Conservation (phyloP, 306 rosid genomes). For the Dicorynia guianensis region DNA sequence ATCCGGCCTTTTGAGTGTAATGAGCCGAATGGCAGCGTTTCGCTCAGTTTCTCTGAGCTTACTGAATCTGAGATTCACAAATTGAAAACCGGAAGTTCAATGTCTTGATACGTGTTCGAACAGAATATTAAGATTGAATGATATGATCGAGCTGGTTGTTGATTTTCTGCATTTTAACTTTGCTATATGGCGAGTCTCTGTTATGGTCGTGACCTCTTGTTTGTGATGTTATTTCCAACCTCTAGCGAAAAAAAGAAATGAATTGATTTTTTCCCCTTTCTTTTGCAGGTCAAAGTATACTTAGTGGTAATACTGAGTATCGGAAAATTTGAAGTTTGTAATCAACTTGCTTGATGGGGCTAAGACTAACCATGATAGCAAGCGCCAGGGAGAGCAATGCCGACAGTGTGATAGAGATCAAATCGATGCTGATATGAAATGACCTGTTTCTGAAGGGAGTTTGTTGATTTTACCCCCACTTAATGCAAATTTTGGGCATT, state of each 20-base stretch:
- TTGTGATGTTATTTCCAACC: not conserved
- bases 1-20: slow-evolving; percentile 14
- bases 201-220: not conserved
- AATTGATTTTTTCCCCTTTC: slow-evolving; percentile 28
- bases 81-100: slow-evolving; percentile 20
- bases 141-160: not conserved
- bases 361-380: slow-evolving; percentile 20
- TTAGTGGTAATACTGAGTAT: slow-evolving; percentile 25
- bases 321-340: slow-evolving; percentile 32
- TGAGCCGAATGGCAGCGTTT: slow-evolving; percentile 30
- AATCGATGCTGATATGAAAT: slow-evolving; percentile 40
- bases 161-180: not conserved
- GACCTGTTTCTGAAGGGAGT: slow-evolving; percentile 52
- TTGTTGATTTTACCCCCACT: slow-evolving; percentile 29
- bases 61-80: slow-evolving; percentile 38
- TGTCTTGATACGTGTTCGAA: slow-evolving; percentile 19
- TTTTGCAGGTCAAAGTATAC: slow-evolving; percentile 59
- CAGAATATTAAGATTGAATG: slow-evolving; percentile 35
- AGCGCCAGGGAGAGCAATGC: slow-evolving; percentile 19
- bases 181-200: not conserved
- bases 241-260: not conserved
- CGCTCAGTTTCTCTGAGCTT: slow-evolving; percentile 34
- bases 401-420: slow-evolving; percentile 32
- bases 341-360: slow-evolving; percentile 40
- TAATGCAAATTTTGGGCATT: slow-evolving; percentile 57